Evolutionary conservation across 225 moss, liverwort and hornwort species (phyloP).

Genomic region (Thuidium tamariscinum): DNA sequence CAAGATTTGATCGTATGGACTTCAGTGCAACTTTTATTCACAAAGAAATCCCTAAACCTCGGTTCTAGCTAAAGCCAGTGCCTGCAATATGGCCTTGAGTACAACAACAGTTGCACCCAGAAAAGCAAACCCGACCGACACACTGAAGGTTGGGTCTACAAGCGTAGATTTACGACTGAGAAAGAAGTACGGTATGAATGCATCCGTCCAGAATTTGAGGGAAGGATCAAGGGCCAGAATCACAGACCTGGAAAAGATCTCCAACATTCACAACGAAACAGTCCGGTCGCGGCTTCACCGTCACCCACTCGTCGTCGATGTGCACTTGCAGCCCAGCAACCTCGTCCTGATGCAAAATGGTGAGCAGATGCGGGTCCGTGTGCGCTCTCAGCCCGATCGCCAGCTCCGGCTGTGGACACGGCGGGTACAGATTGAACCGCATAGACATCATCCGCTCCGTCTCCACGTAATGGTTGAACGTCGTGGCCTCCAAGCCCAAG

Average conservation of each 20-base stretch:
- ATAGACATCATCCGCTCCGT: slow-evolving; percentile 42
- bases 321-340: slow-evolving; percentile 48
- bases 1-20: neutral
- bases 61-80: neutral
- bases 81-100: neutral
- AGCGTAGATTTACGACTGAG: neutral
- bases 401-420: slow-evolving; percentile 42
- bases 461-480: slow-evolving; percentile 41
- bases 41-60: neutral
- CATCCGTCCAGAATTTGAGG: neutral
- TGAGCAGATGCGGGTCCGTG: slow-evolving; percentile 47
- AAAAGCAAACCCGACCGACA: neutral
- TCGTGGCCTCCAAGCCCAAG: slow-evolving; percentile 27
- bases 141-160: neutral
- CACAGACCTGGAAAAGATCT: slow-evolving; percentile 46
- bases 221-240: neutral
- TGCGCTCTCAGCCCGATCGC: slow-evolving; percentile 49
- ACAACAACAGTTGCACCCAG: neutral
- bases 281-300: slow-evolving; percentile 44
- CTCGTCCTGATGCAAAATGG: slow-evolving; percentile 53
- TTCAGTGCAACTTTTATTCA: neutral
- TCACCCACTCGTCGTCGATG: slow-evolving; percentile 43
- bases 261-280: slow-evolving; percentile 59
- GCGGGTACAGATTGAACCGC: slow-evolving; percentile 49
- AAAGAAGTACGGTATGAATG: neutral